phyloP scores from a whole-genome alignment of 2,329 filamentous ascomycete species.

The Orbilia ellipsospora region DNA sequence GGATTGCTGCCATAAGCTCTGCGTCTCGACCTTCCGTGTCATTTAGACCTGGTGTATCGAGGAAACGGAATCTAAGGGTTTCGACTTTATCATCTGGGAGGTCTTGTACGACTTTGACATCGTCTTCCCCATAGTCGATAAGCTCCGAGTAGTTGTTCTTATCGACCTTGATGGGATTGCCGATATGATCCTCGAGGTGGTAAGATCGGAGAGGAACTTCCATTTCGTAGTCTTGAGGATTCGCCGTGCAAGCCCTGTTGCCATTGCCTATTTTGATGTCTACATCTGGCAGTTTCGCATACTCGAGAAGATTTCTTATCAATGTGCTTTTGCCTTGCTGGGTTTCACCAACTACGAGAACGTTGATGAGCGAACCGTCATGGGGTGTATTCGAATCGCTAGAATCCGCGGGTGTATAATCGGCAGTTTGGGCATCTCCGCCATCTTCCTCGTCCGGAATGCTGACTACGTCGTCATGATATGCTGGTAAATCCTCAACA shows the following conservation, averaged over 20 bases:
- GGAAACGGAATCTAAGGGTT: conserved; percentile 18
- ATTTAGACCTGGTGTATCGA: conserved; percentile 33
- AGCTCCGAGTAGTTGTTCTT: conserved; percentile 24
- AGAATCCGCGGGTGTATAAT: background rate
- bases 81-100: background rate
- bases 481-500: conserved; percentile 18
- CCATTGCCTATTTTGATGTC: conserved; percentile 31
- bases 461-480: conserved; percentile 13
- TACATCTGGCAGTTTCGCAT: conserved; percentile 17
- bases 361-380: conserved; percentile 9
- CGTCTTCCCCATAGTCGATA: conserved; percentile 11
- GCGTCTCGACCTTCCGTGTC: conserved; percentile 35
- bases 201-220: conserved; percentile 26
- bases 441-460: conserved; percentile 4
- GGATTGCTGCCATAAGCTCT: conserved; percentile 41
- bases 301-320: conserved; percentile 13
- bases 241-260: conserved; percentile 23
- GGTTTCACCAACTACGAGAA: conserved; percentile 41
- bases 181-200: conserved; percentile 27
- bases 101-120: conserved; percentile 21
- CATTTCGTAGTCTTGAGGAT: conserved; percentile 18
- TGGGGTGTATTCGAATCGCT: background rate
- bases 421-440: background rate
- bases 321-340: conserved; percentile 39
- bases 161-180: conserved; percentile 19